Percentiles rank a stretch among this genome's conserved stretches.
phyloP scores from a whole-genome alignment of 1,139 yeast species.

The Pichia sp. region DNA sequence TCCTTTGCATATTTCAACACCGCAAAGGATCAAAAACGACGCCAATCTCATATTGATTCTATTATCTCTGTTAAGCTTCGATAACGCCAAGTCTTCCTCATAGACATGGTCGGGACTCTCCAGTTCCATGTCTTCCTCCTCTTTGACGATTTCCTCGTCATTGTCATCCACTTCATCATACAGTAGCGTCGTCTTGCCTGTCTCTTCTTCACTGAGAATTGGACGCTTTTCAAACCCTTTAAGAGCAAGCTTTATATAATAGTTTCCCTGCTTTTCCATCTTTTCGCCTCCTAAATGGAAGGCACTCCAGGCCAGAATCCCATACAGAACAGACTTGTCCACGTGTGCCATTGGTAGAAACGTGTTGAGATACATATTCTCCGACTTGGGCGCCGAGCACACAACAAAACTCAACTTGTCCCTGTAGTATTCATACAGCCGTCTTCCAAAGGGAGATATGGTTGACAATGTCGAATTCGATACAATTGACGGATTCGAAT shows the following conservation, averaged over 20 bases:
- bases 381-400: slow-evolving; percentile 56
- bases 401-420: slow-evolving; percentile 50
- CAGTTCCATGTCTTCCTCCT: slow-evolving; percentile 3
- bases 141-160: slow-evolving; percentile 16
- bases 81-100: slow-evolving; percentile 6
- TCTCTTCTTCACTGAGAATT: slow-evolving; percentile 16
- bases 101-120: slow-evolving; percentile 1
- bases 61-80: slow-evolving; percentile 17
- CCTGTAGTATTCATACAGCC: slow-evolving; percentile 58
- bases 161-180: slow-evolving; percentile 14
- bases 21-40: slow-evolving; percentile 55
- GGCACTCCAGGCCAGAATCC: slow-evolving; percentile 74
- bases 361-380: slow-evolving; percentile 64
- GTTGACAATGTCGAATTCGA: slow-evolving; percentile 19
- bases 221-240: slow-evolving; percentile 32
- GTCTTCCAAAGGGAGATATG: slow-evolving; percentile 36
- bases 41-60: slow-evolving; percentile 44
- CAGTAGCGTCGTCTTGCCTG: slow-evolving; percentile 12
- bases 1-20: slow-evolving; percentile 70
- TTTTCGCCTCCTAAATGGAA: slow-evolving; percentile 44
- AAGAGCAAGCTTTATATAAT: slow-evolving; percentile 39
- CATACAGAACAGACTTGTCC: slow-evolving; percentile 60
- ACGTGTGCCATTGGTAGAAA: slow-evolving; percentile 70
- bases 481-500: slow-evolving; percentile 24
- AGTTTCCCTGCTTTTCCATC: slow-evolving; percentile 33